Evolutionary conservation across 2,329 filamentous ascomycete genomes (phyloP), one percentile per base, ranked within the genome.

Genomic region (Cephalotrichum gorgonifer): DNA sequence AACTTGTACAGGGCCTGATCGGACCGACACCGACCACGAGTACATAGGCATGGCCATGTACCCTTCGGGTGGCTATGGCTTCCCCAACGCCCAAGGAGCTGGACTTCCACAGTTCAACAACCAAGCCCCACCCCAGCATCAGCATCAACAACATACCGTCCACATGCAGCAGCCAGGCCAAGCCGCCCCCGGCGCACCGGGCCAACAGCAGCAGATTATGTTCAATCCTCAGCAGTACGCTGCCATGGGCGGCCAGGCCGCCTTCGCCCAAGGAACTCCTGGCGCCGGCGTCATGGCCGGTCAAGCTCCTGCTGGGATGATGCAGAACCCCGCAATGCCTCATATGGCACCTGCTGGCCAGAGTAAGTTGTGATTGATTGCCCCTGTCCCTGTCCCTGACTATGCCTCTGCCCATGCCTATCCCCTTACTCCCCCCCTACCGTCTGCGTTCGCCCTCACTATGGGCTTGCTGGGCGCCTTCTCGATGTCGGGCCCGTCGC

Each of bases 281-380:
- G 41, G 41, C 28, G 39, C 35, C 23, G 47, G 39, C 15, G 77
- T 80, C 74, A 78, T 78, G 70, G 65, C 68, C 45, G 70, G 67
- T 54, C 64, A 64, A 54, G 73, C 71, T 38, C 70, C 73, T 65
- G 71, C 69, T 64, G 76, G 72, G 59, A 81, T 83, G 77, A 81
- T 83, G 78, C 78, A 76, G 65, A 79, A 73, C 61, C 64, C 75
- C 56, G 73, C 66, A 60, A 78, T 80, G 75, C 72, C 71, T 54
- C 75, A 76, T 61, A 79, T 80, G 74, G 67, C 69, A 55, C 64
- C 72, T 54, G 80, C 79, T 69, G 75, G 76, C 48, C 76, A 79
- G 61, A 78, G 76, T 80, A 67, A 73, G 76, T 70, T 22, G 35
- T 3, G 3, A 33, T 33, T 3, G 3, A 33, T 33, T 33, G 30